Evolutionary conservation across 208 protist genomes (phyloP), one percentile per base, ranked within the genome.

Genomic region (Zelonia costaricensis): DNA sequence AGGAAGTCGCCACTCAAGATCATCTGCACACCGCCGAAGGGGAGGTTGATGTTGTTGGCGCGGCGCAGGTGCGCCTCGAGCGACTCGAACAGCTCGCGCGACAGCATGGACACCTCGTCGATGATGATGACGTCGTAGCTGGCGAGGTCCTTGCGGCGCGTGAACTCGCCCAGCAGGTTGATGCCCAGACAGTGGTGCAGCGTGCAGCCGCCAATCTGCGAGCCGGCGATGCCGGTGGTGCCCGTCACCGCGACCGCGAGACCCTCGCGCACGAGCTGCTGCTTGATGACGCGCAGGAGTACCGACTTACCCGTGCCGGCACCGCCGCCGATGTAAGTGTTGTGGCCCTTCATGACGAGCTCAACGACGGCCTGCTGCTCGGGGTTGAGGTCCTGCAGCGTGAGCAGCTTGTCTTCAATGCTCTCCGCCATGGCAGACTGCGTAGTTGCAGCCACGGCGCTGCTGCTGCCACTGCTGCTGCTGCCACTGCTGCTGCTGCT

Each of bases 11-110:
- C 94, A 48, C 87, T 92, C 12, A 96, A 51, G 51, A 98, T 88
- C n/a, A 98, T 62, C 68, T 97, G 94, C 20, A 97, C 76, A 1
- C 94, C 94, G 15, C 94, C 94, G 58, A 98, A 97, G 25, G 92
- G 84, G 20, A 91, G 65, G 48, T 91, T 71, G 23, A 82, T 61
- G 62, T 81, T 84, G 58, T 95, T 88, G 44, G 91, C 86, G 8
- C 74, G 75, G 4, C 89, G 80, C 23, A 94, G 72, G 33, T 88
- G 79, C 30, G 64, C 67, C 49, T 98, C 90, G 25, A 98, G 47
- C 3, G 72, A 55, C 56, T 94, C 87, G 67, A 98, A 92, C 9
- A 96, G 52, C 23, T 87, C 80, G 22, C 75, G 74, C 10, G 80
- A 80, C 9, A 98, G 63, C 91, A 97, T 97, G 1, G 87, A 95